phyloP scores from a whole-genome alignment of 768 basidiomycete species.

The Termitomyces sp. region DNA sequence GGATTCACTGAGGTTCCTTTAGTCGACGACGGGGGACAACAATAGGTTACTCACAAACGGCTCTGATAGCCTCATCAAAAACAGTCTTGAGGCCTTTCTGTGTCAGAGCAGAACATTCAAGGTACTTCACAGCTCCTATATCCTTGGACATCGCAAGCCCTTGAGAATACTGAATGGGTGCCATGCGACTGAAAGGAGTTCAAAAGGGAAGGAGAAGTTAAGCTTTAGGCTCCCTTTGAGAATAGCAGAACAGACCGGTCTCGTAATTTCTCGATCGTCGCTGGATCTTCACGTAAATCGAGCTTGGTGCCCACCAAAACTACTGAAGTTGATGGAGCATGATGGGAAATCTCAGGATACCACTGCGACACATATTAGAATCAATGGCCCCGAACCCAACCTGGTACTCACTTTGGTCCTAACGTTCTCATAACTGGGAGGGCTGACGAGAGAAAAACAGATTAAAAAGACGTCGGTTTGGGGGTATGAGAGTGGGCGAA shows the following conservation, averaged over 20 bases:
- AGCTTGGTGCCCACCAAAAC: constrained; percentile 96
- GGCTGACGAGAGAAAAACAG: constrained; percentile 97
- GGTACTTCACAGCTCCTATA: constrained; percentile 92
- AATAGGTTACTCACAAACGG: constrained; percentile 66
- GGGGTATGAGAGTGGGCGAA: constrained; percentile 96
- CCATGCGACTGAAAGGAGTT: constrained; percentile 65
- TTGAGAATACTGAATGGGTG: constrained; percentile 88
- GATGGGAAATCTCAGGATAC: constrained; percentile 96
- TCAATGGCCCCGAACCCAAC: not conserved
- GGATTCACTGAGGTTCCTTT: constrained; percentile 57
- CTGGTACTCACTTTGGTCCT: constrained; percentile 75
- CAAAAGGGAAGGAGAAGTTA: not conserved
- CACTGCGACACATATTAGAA: constrained; percentile 47
- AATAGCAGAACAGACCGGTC: constrained; percentile 56
- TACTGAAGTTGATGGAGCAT: constrained; percentile 90
- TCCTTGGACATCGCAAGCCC: constrained; percentile 90
- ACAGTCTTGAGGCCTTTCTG: constrained; percentile 99
- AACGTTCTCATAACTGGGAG: constrained; percentile 98
- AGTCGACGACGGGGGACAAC: not conserved
- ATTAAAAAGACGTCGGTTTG: constrained; percentile 99
- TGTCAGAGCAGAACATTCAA: constrained; percentile 93
- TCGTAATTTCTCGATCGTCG: constrained; percentile 87
- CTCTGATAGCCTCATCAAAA: constrained; percentile 98
- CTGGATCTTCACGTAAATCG: constrained; percentile 92
- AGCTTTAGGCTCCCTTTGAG: not conserved